Percentiles rank a stretch among this genome's conserved stretches.
Evolutionary conservation across 1,139 yeast genomes (phyloP).

Genomic region (Candida mesenterica): DNA sequence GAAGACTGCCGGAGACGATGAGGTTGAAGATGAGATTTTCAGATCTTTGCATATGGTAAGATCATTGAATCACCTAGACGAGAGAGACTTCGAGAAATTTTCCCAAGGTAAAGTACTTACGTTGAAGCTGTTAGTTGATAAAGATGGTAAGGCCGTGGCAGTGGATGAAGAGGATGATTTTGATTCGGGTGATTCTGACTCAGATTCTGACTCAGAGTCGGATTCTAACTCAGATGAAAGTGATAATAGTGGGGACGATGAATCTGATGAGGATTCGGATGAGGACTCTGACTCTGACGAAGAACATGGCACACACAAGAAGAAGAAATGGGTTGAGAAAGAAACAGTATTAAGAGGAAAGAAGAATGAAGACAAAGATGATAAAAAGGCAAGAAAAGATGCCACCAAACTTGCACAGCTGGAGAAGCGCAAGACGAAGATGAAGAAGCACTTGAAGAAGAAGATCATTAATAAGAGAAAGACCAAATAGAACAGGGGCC

Average conservation of each 20-base stretch:
- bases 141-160: conserved; percentile 9
- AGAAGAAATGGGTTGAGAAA: conserved; percentile 45
- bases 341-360: conserved; percentile 57
- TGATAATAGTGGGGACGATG: too few species aligned
- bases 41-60: conserved; percentile 84
- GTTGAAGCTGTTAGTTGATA: conserved; percentile 57
- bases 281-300: conserved; percentile 17
- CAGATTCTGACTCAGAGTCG: background rate
- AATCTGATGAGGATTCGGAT: conserved; percentile 35
- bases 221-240: too few species aligned
- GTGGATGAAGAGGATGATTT: conserved; percentile 19
- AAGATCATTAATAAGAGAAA: conserved; percentile 61
- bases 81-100: conserved; percentile 83
- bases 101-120: conserved; percentile 80
- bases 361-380: conserved; percentile 79
- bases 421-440: conserved; percentile 85
- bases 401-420: conserved; percentile 80
- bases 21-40: conserved; percentile 78
- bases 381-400: conserved; percentile 79
- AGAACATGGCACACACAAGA: conserved; percentile 15
- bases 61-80: conserved; percentile 70
- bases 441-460: conserved; percentile 91
- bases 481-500: conserved; percentile 19
- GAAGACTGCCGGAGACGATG: conserved; percentile 54
- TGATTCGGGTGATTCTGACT: background rate